These are phyloP conservation scores for Aegilops umbellulata DNA, from an alignment of 176 grass and related monocot species.

Conservation along the genomic window DNA sequence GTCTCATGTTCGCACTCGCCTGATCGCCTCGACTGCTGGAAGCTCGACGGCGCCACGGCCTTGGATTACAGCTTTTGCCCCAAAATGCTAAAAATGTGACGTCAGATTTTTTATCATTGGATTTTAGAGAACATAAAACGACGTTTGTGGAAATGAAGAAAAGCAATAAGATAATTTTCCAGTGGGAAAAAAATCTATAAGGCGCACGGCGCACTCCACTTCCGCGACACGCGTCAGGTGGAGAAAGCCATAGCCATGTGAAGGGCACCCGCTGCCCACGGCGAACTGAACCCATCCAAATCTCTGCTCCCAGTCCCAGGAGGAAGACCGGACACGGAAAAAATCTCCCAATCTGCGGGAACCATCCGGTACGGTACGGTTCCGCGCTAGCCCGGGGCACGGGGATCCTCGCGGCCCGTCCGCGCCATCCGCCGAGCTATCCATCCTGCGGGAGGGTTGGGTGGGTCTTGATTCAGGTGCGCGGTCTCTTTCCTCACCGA, in stretches of 20 bases:
- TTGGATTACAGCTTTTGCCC: too few species aligned
- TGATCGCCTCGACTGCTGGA: too few species aligned
- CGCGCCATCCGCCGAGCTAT: neutral
- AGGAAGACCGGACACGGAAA: neutral
- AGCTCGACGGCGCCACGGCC: too few species aligned
- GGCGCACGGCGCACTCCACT: too few species aligned
- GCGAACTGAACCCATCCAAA: neutral
- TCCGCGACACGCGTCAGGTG: neutral
- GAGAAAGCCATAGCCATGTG: neutral
- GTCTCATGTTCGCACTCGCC: too few species aligned
- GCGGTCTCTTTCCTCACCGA: neutral
- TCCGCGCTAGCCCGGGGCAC: too few species aligned
- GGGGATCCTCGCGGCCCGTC: neutral
- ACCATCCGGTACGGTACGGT: neutral
- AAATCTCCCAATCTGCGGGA: neutral
- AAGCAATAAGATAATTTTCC: too few species aligned
- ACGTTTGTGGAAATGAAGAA: too few species aligned
- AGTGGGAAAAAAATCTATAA: too few species aligned
- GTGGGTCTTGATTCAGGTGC: neutral
- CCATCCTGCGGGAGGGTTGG: neutral
- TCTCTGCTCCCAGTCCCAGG: neutral
- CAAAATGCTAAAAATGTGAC: too few species aligned
- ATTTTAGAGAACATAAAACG: too few species aligned
- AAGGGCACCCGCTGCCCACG: neutral
- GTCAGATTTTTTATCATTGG: too few species aligned